phyloP scores from a whole-genome alignment of 257 asterid genomes.

The Euphrasia confusa region DNA sequence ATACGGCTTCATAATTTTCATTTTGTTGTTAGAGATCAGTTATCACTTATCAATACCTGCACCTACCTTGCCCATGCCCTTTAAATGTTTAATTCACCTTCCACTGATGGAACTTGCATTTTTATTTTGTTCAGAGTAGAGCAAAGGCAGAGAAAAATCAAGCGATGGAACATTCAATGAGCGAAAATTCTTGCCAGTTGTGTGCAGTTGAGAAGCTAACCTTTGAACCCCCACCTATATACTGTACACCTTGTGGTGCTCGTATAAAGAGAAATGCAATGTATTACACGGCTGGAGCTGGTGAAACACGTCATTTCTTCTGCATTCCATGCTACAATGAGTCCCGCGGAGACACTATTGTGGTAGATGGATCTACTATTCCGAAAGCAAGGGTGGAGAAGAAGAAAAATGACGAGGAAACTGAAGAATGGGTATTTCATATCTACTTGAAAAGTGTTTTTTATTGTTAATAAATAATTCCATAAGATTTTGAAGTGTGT shows the following conservation, averaged over 20 bases:
- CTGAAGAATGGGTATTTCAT: constrained; percentile 89
- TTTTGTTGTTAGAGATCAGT: constrained; percentile 21
- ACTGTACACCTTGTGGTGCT: constrained; percentile 90
- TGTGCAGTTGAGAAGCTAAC: constrained; percentile 98
- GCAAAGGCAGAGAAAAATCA: constrained; percentile 89
- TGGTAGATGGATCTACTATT: constrained; percentile 62
- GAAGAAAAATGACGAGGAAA: constrained; percentile 89
- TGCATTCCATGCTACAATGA: constrained; percentile 89
- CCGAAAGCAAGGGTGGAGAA: constrained; percentile 81
- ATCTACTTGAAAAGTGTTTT: constrained; percentile 17
- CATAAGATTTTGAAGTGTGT: constrained; percentile 24
- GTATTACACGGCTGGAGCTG: constrained; percentile 86
- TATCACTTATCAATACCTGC: constrained; percentile 12
- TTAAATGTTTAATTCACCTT: constrained; percentile 15
- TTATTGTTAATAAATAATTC: constrained; percentile 11
- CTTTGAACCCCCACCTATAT: constrained; percentile 95
- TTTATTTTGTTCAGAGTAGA: constrained; percentile 55
- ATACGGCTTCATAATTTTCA: constrained; percentile 4
- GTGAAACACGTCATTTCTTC: constrained; percentile 85
- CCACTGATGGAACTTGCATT: constrained; percentile 11
- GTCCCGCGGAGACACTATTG: constrained; percentile 80
- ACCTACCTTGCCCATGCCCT: constrained; percentile 20
- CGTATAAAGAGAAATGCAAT: constrained; percentile 90
- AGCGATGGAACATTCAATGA: constrained; percentile 90
- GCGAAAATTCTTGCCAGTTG: constrained; percentile 93